Base-by-base conservation (phyloP, 2,329 filamentous ascomycete species). In the Verticillium klebahnii region DNA sequence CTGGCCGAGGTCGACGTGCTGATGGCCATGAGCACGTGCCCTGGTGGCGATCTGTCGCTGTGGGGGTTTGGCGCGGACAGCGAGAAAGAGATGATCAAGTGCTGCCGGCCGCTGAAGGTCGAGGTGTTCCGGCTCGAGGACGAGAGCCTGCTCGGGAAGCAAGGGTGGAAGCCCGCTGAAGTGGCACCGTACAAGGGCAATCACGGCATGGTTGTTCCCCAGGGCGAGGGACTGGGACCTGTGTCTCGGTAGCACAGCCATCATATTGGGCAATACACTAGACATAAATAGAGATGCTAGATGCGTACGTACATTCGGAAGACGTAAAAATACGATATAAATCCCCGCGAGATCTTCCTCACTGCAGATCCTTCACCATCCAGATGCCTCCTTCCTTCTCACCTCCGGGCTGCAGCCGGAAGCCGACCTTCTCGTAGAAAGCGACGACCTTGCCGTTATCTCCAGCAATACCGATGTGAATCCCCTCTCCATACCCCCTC, bases 1-100 rank as follows among this genome's bases (percentile, higher is more conserved):
- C 85, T 95, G 63, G 90, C 91, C 0, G 92, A 95, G 78, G 85
- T 90, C 69, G 89, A 93, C 71, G 74, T 94, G 11, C 74, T 95
- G 39, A 82, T 84, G 75, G 82, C 81, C 0, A 58, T 85, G 66
- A 85, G 82, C 63, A 90, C 91, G 0, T 95, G 91, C 70, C 91
- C 91, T 0, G 91, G 91, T 1, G 92, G 92, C 0, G 92, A 95
- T 71, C 76, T 95, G 57, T 92, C 89, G 1, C 80, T 85, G n/a
- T 94, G 91, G 90, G 91, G 90, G 0, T 95, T 92, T 80, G 88
- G 89, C 14, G 85, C 82, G 54, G 84, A 83, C 56, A 88, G 85
- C 73, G 85, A 86, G 65, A 83, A 87, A 69, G 87, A 87, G 60
- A 92, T 91, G 84, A 73, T 83, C 67, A 85, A 85, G 62, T 89